Conservation (phyloP, 2,329 filamentous ascomycete species). For the Phialophora verrucosa region DNA sequence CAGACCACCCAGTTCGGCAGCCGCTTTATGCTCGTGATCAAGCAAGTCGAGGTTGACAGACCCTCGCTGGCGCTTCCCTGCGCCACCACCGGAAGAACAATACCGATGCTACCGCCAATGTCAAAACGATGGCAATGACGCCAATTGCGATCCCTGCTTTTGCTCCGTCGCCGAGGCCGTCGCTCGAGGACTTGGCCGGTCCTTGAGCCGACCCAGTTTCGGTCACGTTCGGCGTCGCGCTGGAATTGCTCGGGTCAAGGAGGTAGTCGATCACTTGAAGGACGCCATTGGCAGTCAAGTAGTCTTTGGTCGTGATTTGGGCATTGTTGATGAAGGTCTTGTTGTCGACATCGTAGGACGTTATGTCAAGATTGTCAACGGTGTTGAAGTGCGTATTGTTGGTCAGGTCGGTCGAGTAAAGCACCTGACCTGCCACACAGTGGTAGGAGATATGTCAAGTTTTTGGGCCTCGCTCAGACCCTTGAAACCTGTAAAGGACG, state of each 20-base stretch:
- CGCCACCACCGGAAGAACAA: neutral
- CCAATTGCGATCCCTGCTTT: neutral
- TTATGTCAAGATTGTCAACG: neutral
- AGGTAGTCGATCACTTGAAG: neutral
- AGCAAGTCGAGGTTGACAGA: neutral
- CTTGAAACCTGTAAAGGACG: neutral
- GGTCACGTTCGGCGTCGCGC: neutral
- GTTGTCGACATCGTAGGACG: neutral
- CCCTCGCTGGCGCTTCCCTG: neutral
- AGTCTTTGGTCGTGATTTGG: neutral
- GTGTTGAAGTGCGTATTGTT: slow-evolving; percentile 3
- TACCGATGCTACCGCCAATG: neutral
- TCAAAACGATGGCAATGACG: neutral
- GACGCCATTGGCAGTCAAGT: slow-evolving; percentile 3
- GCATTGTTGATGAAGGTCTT: neutral
- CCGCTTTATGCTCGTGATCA: neutral
- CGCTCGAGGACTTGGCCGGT: neutral
- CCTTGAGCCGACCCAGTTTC: neutral
- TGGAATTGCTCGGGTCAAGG: neutral
- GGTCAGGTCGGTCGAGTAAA: neutral
- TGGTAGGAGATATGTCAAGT: neutral
- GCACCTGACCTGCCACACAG: neutral
- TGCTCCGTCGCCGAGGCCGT: neutral
- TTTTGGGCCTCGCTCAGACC: neutral
- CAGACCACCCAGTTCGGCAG: neutral